Conservation (phyloP, 1,284 basidiomycete genomes). For the Trichosporon sp. region DNA sequence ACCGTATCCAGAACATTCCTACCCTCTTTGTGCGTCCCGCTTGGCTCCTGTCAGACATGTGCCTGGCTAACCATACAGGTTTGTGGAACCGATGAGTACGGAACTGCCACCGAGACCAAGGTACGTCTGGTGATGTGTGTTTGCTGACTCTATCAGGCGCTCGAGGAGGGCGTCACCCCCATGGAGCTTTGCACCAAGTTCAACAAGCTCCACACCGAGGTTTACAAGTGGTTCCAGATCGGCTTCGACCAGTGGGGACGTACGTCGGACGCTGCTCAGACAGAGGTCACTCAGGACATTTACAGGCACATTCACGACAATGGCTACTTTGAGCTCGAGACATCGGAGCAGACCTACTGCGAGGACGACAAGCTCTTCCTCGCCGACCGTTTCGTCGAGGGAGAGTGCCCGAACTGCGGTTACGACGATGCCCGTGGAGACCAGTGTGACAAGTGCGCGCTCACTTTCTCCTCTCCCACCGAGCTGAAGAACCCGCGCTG, state of each 20-base stretch:
- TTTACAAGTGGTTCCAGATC: conserved; percentile 70
- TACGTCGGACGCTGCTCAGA: conserved; percentile 87
- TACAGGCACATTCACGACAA: conserved; percentile 81
- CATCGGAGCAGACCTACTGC: conserved; percentile 90
- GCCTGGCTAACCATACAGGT: conserved; percentile 65
- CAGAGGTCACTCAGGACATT: conserved; percentile 88
- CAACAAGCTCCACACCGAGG: conserved; percentile 81
- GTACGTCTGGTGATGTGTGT: conserved; percentile 29
- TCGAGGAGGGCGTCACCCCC: conserved; percentile 90
- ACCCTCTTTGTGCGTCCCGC: conserved; percentile 53
- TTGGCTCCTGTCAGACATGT: conserved; percentile 53
- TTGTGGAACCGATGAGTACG: conserved; percentile 99
- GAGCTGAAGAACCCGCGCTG: conserved; percentile 96
- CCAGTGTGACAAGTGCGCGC: conserved; percentile 93
- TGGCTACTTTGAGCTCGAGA: conserved; percentile 73
- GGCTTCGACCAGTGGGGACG: conserved; percentile 97
- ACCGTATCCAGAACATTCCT: conserved; percentile 60
- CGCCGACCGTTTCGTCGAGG: conserved; percentile 93
- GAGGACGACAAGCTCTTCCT: conserved; percentile 89
- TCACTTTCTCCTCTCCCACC: conserved; percentile 84
- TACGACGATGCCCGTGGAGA: conserved; percentile 95
- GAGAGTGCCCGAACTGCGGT: conserved; percentile 85
- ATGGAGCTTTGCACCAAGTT: conserved; percentile 92
- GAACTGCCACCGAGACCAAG: conserved; percentile 92
- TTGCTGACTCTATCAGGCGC: conserved; percentile 64